Conservation (phyloP, 1,284 basidiomycete genomes). For the Porogramme epimiltina region DNA sequence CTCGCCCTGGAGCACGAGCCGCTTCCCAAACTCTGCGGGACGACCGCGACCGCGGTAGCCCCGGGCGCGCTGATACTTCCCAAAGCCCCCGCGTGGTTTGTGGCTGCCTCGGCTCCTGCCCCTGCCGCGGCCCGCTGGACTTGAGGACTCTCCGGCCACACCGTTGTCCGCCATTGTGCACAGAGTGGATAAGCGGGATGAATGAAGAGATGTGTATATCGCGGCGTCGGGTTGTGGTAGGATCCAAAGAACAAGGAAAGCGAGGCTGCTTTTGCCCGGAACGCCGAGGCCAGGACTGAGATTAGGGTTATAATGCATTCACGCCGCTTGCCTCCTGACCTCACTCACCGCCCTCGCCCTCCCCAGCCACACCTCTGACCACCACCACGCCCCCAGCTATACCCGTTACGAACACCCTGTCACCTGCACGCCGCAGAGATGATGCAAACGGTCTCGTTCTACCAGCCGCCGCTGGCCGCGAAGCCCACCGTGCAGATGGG, state of each 20-base stretch:
- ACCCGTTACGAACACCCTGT: conserved; percentile 1
- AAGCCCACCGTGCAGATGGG: conserved; percentile 25
- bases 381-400: conserved; percentile 7
- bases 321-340: conserved; percentile 1
- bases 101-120: conserved; percentile 47
- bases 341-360: background rate
- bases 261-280: no score
- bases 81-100: conserved; percentile 66
- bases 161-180: no score
- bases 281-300: background rate
- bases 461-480: conserved; percentile 27
- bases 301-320: background rate
- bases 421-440: conserved; percentile 16
- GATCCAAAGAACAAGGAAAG: no score
- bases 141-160: no score
- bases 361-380: background rate
- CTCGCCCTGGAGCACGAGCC: conserved; percentile 64
- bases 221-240: no score
- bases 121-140: background rate
- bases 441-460: conserved; percentile 29
- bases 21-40: conserved; percentile 61
- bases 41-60: conserved; percentile 60
- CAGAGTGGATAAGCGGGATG: no score
- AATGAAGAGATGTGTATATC: no score
- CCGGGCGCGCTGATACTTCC: conserved; percentile 71